phyloP scores from a whole-genome alignment of 1,284 basidiomycete genomes.

The Hemileccinum hortonii region DNA sequence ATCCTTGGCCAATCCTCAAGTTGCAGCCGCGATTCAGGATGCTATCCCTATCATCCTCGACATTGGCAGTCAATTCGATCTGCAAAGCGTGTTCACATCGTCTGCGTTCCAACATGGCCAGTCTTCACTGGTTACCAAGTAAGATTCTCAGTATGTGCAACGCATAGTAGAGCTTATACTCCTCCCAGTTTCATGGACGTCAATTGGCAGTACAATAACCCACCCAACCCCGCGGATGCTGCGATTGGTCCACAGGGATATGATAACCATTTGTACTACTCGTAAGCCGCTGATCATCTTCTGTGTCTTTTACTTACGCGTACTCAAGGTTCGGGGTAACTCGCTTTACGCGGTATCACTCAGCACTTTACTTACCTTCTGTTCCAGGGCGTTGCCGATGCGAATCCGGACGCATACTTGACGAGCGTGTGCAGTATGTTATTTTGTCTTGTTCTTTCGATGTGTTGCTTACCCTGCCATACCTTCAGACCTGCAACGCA shows the following conservation, averaged over 20 bases:
- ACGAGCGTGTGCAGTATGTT: slow-evolving; percentile 65
- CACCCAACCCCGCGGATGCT: slow-evolving; percentile 67
- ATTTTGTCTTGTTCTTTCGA: not conserved
- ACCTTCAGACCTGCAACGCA: slow-evolving; percentile 24
- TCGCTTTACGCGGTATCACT: slow-evolving; percentile 36
- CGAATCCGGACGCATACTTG: slow-evolving; percentile 65
- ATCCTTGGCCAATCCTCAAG: slow-evolving; percentile 44
- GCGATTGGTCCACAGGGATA: slow-evolving; percentile 69
- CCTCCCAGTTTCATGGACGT: slow-evolving; percentile 69
- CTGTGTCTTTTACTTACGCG: slow-evolving; percentile 7
- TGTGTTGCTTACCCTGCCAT: not conserved
- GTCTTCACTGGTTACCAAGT: slow-evolving; percentile 48
- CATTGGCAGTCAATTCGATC: slow-evolving; percentile 39
- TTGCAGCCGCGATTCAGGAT: slow-evolving; percentile 44
- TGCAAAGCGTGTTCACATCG: slow-evolving; percentile 28
- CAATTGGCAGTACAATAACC: slow-evolving; percentile 69
- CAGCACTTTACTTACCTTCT: slow-evolving; percentile 5
- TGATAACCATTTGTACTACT: slow-evolving; percentile 79
- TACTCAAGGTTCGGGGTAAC: slow-evolving; percentile 57
- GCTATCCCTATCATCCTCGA: slow-evolving; percentile 51
- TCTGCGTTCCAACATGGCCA: slow-evolving; percentile 17
- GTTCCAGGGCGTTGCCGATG: slow-evolving; percentile 62
- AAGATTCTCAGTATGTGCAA: not conserved
- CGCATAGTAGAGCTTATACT: slow-evolving; percentile 4
- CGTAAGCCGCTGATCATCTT: slow-evolving; percentile 36